Conservation (phyloP, 345 rosid genomes). For the Gossypium bickii region DNA sequence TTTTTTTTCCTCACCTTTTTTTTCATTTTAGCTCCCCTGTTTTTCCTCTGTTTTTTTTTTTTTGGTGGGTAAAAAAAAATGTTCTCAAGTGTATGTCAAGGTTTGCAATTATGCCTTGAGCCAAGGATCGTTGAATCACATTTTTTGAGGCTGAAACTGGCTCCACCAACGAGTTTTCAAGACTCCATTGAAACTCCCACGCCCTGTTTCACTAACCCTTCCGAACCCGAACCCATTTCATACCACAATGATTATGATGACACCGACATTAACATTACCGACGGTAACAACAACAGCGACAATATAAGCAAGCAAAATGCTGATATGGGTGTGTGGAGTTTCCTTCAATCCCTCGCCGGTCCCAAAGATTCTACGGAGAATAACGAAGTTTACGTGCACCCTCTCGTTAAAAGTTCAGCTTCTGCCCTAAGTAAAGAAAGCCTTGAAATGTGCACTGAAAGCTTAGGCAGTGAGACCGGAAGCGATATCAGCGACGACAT, state of each 20-base stretch:
- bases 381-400: constrained; percentile 46
- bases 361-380: constrained; percentile 17
- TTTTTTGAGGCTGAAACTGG: constrained; percentile 35
- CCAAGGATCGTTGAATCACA: constrained; percentile 29
- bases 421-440: constrained; percentile 53
- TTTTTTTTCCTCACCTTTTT: no score
- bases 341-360: constrained; percentile 40
- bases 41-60: constrained; percentile 16
- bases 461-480: constrained; percentile 78
- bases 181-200: neutral
- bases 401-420: constrained; percentile 41
- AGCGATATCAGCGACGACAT: constrained; percentile 32
- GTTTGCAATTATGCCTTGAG: constrained; percentile 50
- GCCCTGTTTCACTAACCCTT: neutral
- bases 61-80: constrained; percentile 18
- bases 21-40: constrained; percentile 17
- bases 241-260: neutral
- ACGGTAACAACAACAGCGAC: neutral
- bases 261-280: constrained; percentile 13
- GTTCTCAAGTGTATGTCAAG: constrained; percentile 44
- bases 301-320: neutral
- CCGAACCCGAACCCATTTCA: constrained; percentile 19
- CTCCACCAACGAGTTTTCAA: constrained; percentile 24
- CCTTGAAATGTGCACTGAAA: constrained; percentile 87
- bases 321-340: constrained; percentile 49